Conservation (phyloP, 2,329 filamentous ascomycete genomes). For the Westerdykella sp. region DNA sequence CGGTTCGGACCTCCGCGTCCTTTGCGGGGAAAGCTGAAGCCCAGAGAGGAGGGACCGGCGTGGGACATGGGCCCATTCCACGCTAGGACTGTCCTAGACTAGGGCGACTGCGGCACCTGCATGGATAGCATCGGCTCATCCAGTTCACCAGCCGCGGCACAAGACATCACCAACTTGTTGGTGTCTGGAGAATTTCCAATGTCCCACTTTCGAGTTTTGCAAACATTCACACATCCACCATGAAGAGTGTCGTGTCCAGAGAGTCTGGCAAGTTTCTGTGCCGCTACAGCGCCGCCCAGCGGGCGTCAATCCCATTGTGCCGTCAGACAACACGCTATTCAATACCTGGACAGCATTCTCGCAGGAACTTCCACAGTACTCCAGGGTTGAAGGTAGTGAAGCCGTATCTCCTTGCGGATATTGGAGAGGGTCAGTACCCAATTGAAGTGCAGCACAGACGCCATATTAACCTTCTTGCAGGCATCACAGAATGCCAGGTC, state of each 20-base stretch:
- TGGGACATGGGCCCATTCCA: too few relatives aligned
- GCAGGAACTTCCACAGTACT: conserved; percentile 37
- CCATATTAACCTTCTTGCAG: conserved; percentile 41
- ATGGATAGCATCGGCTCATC: too few relatives aligned
- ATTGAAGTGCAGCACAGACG: background rate
- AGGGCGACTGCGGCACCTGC: too few relatives aligned
- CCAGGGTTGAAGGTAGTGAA: conserved; percentile 52
- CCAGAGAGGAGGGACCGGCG: too few relatives aligned
- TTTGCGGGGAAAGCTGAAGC: too few relatives aligned
- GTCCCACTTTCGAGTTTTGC: background rate
- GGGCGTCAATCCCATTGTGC: conserved; percentile 17
- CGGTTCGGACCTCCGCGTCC: too few relatives aligned
- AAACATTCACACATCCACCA: conserved; percentile 10
- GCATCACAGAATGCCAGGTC: conserved; percentile 96
- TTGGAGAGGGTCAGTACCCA: conserved; percentile 63
- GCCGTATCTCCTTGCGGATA: conserved; percentile 76
- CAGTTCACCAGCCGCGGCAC: too few relatives aligned
- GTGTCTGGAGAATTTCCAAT: background rate
- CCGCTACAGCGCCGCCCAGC: conserved; percentile 15
- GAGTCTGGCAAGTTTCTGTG: conserved; percentile 25
- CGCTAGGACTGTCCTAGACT: too few relatives aligned
- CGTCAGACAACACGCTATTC: conserved; percentile 14
- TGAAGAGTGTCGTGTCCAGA: conserved; percentile 28
- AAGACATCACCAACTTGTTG: too few relatives aligned
- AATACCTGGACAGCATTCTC: conserved; percentile 18